Conservation (phyloP, 176 grass and related monocot genomes). For the Aegilops sharonensis region DNA sequence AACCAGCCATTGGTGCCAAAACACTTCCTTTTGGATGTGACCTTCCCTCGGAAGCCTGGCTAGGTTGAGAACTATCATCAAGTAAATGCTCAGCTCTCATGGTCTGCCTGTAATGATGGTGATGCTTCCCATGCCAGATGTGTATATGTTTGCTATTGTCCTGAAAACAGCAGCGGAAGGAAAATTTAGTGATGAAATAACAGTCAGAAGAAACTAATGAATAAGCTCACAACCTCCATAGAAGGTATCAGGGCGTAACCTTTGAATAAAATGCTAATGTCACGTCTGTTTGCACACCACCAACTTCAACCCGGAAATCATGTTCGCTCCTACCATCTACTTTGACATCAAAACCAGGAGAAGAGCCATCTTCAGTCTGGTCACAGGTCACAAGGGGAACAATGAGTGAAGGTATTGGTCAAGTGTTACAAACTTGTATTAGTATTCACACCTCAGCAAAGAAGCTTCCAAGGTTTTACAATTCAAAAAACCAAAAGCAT, state of each 20-base stretch:
- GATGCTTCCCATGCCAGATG: constrained; percentile 86
- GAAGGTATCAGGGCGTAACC: constrained; percentile 36
- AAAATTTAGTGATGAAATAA: constrained; percentile 5
- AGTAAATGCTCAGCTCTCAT: constrained; percentile 41
- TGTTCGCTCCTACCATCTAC: constrained; percentile 50
- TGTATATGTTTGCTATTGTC: constrained; percentile 75
- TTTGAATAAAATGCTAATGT: constrained; percentile 81
- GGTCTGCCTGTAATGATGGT: constrained; percentile 80
- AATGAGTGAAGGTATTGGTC: constrained; percentile 16
- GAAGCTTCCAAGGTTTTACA: background rate
- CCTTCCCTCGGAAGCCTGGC: constrained; percentile 46
- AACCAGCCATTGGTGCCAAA: constrained; percentile 94
- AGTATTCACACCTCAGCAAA: background rate
- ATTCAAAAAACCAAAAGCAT: constrained; percentile 16
- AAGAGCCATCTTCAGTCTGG: constrained; percentile 69
- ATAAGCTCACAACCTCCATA: background rate
- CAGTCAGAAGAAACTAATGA: background rate
- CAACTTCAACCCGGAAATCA: constrained; percentile 75
- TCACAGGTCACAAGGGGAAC: constrained; percentile 26
- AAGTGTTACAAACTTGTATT: constrained; percentile 2
- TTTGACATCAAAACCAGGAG: constrained; percentile 69
- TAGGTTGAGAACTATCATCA: constrained; percentile 55
- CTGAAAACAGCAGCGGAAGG: constrained; percentile 31
- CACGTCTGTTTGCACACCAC: constrained; percentile 69
- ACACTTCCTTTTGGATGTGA: constrained; percentile 80